Evolutionary conservation across 2,329 filamentous ascomycete species (phyloP), one percentile per base, ranked within the genome.

Genomic region (Alternaria infectoria): DNA sequence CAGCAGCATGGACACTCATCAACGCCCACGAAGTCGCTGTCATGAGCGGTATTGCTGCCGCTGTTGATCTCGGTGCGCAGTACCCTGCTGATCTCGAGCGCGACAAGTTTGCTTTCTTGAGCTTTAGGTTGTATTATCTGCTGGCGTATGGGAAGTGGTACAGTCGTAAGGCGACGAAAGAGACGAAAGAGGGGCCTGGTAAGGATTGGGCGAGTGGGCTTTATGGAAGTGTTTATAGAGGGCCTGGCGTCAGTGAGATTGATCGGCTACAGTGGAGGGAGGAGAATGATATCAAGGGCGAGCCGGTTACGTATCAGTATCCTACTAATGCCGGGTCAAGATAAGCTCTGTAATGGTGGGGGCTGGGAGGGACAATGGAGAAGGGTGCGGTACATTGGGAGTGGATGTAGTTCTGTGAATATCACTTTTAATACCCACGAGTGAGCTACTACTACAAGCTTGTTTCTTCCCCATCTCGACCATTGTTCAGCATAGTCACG

Each of bases 1-100:
- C 89, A 0, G 87, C 87, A 2, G 85, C 86, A 7, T 92, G 90
- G 90, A 92, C 90, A 0, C 81, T 92, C 60, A 86, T 91, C 62
- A 90, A 90, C 66, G 88, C 88, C 70, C 88, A 93, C 69, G 90
- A 93, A 72, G 83, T 91, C 10, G 91, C 90, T 2, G 89, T 89
- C 60, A 89, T 93, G 54, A 88, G 86, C 59, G 90, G 90, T 0
- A 91, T 92, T 51, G 88, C 89, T 5, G 90, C 90, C 3, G 91
- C 90, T 0, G 90, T 91, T 57, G 86, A 88, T 50, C 81, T 92
- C 0, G 91, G 90, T 0, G 90, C 90, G 0, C 81, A 84, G 2
- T 92, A 92, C 69, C 81, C 83, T 2, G 86, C 86, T 63, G 88
- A 90, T 69, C 72, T 90, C 2, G 88, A 90, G 77, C 77, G 86